These are phyloP conservation scores for Backusella tuberculispora DNA, from an alignment of 192 early-diverging fungal species.

Conservation along the genomic window DNA sequence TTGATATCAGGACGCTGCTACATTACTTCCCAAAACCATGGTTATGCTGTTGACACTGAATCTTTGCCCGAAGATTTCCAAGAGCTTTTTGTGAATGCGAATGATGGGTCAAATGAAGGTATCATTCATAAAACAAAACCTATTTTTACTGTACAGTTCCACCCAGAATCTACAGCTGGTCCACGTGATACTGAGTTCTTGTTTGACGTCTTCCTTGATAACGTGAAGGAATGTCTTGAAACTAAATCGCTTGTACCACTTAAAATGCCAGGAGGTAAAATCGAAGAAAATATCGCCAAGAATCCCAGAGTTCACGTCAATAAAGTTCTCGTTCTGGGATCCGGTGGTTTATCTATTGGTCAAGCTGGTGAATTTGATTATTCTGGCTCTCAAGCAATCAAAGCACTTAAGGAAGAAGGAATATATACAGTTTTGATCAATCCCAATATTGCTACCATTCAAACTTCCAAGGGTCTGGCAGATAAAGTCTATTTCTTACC, in stretches of 20 bases:
- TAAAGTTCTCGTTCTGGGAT: conserved; percentile 96
- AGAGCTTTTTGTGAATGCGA: conserved; percentile 97
- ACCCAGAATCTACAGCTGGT: conserved; percentile 95
- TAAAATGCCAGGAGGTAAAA: conserved; percentile 64
- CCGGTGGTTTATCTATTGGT: conserved; percentile 96
- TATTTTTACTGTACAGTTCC: conserved; percentile 98
- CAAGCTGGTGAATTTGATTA: conserved; percentile 99
- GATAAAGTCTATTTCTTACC: conserved; percentile 99
- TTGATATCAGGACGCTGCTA: conserved; percentile 95
- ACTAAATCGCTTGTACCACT: conserved; percentile 76
- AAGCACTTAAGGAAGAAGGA: conserved; percentile 96
- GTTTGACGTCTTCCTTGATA: conserved; percentile 92
- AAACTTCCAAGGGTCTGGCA: conserved; percentile 95
- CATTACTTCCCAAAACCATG: conserved; percentile 99
- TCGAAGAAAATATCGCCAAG: conserved; percentile 44
- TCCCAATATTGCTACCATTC: conserved; percentile 99
- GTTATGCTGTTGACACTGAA: conserved; percentile 88
- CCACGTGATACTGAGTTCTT: conserved; percentile 97
- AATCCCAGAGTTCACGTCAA: conserved; percentile 68
- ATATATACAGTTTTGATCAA: conserved; percentile 99
- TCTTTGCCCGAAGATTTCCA: conserved; percentile 75
- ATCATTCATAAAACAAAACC: conserved; percentile 90
- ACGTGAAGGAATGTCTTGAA: conserved; percentile 69
- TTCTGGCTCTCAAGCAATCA: conserved; percentile 97
- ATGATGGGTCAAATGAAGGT: conserved; percentile 99